phyloP scores from a whole-genome alignment of 208 protist species.

The Leishmania tarentolae region DNA sequence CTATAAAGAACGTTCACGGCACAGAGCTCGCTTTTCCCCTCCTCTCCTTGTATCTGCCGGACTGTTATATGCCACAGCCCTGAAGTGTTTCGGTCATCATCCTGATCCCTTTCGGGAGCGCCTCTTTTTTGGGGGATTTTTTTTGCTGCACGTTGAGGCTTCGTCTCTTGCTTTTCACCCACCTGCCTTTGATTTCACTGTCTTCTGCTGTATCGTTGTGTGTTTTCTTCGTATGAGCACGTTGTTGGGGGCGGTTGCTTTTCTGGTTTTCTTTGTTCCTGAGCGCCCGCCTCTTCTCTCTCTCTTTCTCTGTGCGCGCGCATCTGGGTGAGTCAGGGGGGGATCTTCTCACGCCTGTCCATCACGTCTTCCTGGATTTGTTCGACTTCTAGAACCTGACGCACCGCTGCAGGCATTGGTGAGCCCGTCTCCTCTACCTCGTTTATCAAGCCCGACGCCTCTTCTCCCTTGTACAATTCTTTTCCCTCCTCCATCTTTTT shows the following conservation, averaged over 20 bases:
- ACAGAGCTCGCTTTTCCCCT: no score
- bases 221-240: background rate
- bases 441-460: background rate
- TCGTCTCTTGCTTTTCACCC: background rate
- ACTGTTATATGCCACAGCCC: no score
- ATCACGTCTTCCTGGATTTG: no score
- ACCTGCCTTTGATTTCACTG: background rate
- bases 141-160: no score
- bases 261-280: background rate
- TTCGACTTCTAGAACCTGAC: no score
- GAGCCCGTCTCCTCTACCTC: background rate
- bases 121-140: background rate
- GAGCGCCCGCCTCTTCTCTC: background rate
- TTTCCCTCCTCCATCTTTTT: conserved; percentile 4
- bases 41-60: no score
- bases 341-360: background rate
- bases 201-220: background rate
- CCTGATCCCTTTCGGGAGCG: background rate
- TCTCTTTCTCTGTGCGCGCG: background rate
- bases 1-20: no score
- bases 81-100: no score
- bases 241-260: background rate
- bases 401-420: background rate
- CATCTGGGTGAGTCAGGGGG: background rate
- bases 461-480: background rate